phyloP scores from a whole-genome alignment of 2,329 filamentous ascomycete genomes.

The Paecilomyces dactylethromorphus region DNA sequence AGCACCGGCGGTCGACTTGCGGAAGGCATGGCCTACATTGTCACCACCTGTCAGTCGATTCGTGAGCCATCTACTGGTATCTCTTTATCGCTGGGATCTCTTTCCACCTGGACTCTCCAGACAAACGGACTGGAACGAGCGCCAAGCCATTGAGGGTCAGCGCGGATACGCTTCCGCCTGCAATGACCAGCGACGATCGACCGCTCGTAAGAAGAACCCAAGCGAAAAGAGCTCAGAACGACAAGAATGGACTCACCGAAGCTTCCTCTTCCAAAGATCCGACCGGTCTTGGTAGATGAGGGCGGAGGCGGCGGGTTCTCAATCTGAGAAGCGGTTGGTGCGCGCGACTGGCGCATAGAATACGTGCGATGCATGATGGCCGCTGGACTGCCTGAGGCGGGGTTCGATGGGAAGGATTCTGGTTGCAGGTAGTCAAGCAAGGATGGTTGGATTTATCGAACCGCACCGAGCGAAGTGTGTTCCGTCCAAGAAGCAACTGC shows the following conservation, averaged over 20 bases:
- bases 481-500: background rate
- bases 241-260: slow-evolving; percentile 59
- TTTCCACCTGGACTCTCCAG: background rate
- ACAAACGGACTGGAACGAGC: background rate
- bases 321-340: slow-evolving; percentile 84
- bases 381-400: background rate
- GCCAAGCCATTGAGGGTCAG: background rate
- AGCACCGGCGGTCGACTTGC: slow-evolving; percentile 46
- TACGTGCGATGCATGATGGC: slow-evolving; percentile 90
- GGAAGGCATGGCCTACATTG: slow-evolving; percentile 54
- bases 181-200: background rate
- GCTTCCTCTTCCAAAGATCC: slow-evolving; percentile 79
- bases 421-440: background rate
- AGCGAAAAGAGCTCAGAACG: background rate
- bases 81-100: background rate
- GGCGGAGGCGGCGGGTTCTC: slow-evolving; percentile 90
- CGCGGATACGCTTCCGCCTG: background rate
- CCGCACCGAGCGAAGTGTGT: background rate
- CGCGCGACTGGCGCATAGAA: slow-evolving; percentile 95
- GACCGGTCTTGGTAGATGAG: slow-evolving; percentile 83
- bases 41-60: background rate
- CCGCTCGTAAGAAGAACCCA: background rate
- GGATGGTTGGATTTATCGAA: background rate
- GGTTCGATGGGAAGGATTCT: background rate
- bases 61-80: background rate